These are phyloP conservation scores for Calendula officinalis DNA, from an alignment of 129 eudicot species.

Conservation along the genomic window DNA sequence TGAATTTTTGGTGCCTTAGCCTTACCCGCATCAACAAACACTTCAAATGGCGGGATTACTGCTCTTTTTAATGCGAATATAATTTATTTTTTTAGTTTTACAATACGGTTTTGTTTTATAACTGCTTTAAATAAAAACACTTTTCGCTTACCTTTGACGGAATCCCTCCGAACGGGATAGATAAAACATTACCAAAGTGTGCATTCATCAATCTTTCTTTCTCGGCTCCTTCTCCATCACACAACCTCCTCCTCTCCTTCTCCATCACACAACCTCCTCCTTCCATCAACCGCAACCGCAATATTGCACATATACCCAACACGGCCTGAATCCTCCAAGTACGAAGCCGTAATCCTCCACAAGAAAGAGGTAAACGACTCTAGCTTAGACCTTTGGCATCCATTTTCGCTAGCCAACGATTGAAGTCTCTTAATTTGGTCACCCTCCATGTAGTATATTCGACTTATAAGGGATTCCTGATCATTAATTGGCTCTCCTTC, in stretches of 20 bases:
- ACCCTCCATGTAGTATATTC: constrained; percentile 33
- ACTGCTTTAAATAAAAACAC: too few species aligned
- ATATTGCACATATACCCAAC: constrained; percentile 28
- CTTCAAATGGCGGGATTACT: too few species aligned
- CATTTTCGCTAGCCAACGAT: constrained; percentile 31
- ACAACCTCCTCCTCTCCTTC: constrained; percentile 43
- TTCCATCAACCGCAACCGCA: constrained; percentile 59
- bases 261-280: constrained; percentile 41
- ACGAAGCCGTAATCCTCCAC: constrained; percentile 22
- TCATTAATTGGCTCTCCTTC: background rate
- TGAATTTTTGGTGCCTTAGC: too few species aligned
- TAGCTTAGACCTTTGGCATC: constrained; percentile 36
- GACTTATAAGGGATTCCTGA: constrained; percentile 32
- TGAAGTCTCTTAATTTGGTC: constrained; percentile 42
- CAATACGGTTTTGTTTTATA: too few species aligned
- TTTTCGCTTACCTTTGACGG: constrained; percentile 25
- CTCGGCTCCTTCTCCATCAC: constrained; percentile 33
- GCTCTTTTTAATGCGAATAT: too few species aligned
- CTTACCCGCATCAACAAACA: too few species aligned
- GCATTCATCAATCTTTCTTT: constrained; percentile 29
- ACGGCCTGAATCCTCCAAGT: constrained; percentile 8
- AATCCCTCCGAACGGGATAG: constrained; percentile 49
- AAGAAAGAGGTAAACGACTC: constrained; percentile 40
- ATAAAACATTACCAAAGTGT: constrained; percentile 59
- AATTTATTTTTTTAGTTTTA: too few species aligned